Conservation (phyloP, 2,329 filamentous ascomycete species). For the Colletotrichum trifolii region DNA sequence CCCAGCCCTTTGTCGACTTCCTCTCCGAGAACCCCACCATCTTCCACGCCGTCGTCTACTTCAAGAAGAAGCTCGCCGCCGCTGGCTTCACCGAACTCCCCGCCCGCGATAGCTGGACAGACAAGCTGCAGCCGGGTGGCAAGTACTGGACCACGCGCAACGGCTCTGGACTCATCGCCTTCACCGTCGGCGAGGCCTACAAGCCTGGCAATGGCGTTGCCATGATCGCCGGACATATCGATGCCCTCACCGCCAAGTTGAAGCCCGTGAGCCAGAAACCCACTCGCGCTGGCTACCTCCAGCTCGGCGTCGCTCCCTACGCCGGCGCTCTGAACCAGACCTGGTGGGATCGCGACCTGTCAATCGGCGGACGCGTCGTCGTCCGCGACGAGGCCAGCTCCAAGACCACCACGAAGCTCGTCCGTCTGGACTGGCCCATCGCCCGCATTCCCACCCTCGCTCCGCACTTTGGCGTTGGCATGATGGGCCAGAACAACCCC, state of each 20-base stretch:
- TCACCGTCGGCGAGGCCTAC: constrained; percentile 83
- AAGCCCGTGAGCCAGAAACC: constrained; percentile 91
- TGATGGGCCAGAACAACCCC: constrained; percentile 76
- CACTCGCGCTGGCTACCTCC: constrained; percentile 85
- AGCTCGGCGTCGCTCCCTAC: constrained; percentile 93
- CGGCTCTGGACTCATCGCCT: constrained; percentile 85
- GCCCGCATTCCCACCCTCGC: constrained; percentile 92
- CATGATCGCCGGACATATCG: constrained; percentile 92
- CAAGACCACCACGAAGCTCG: constrained; percentile 83
- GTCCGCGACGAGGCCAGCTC: constrained; percentile 77
- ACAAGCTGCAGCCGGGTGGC: constrained; percentile 78
- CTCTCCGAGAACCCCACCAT: constrained; percentile 91
- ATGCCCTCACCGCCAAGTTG: constrained; percentile 88
- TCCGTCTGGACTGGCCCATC: constrained; percentile 95
- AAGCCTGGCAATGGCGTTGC: constrained; percentile 86
- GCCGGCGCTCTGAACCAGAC: constrained; percentile 87
- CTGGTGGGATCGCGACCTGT: constrained; percentile 97
- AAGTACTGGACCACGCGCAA: constrained; percentile 93
- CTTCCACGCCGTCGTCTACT: constrained; percentile 87
- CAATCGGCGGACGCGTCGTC: constrained; percentile 89
- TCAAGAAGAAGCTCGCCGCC: constrained; percentile 76
- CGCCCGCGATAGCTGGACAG: constrained; percentile 81
- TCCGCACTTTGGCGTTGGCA: constrained; percentile 88
- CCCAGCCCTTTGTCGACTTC: constrained; percentile 87
- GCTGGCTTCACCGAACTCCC: constrained; percentile 83